Conservation (phyloP, 2,329 filamentous ascomycete species). For the Aspergillus chevalieri region DNA sequence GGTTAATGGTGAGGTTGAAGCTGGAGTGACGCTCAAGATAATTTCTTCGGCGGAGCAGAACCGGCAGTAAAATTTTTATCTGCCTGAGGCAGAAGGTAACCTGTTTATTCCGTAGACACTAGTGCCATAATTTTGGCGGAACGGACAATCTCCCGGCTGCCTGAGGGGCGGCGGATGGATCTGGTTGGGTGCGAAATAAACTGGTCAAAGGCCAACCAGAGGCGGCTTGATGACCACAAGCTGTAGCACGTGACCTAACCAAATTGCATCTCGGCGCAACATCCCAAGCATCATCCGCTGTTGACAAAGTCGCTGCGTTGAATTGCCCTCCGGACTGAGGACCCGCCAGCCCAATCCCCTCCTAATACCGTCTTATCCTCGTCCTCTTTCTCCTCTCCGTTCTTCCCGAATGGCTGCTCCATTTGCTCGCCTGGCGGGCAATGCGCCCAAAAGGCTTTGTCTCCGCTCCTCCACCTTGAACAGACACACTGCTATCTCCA, state of each 20-base stretch:
- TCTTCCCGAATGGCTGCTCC: constrained; percentile 51
- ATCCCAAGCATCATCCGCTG: constrained; percentile 24
- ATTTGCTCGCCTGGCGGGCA: constrained; percentile 55
- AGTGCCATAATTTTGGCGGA: background rate
- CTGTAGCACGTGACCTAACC: constrained; percentile 27
- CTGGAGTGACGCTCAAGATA: constrained; percentile 22
- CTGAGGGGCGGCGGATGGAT: background rate
- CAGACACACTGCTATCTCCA: constrained; percentile 34
- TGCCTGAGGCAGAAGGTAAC: constrained; percentile 19
- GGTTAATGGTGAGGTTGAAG: constrained; percentile 15
- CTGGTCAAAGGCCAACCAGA: constrained; percentile 24
- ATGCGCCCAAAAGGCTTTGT: constrained; percentile 55
- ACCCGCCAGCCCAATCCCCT: constrained; percentile 18
- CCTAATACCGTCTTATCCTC: constrained; percentile 1
- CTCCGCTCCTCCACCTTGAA: constrained; percentile 45
- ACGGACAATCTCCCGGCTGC: background rate
- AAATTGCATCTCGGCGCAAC: constrained; percentile 30
- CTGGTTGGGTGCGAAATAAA: constrained; percentile 15
- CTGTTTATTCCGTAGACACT: constrained; percentile 14
- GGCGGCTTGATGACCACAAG: constrained; percentile 30
- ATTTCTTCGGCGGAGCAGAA: constrained; percentile 23
- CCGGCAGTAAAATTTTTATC: constrained; percentile 22
- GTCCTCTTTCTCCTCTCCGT: constrained; percentile 13
- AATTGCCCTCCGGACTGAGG: constrained; percentile 33
- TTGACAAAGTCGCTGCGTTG: constrained; percentile 27